phyloP scores from a whole-genome alignment of 192 early-diverging fungal species.

The Coemansia sp. region DNA sequence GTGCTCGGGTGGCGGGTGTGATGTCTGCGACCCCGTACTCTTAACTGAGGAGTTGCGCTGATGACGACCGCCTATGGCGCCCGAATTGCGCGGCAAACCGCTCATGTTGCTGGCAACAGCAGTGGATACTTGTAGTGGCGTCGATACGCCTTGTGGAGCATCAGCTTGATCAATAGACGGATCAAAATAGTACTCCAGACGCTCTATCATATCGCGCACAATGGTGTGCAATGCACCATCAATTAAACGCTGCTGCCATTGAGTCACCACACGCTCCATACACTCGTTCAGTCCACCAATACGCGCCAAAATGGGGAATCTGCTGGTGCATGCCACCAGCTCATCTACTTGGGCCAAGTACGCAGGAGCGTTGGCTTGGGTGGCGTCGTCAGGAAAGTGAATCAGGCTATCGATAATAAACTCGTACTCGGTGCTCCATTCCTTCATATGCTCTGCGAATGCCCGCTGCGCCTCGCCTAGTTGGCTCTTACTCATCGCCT shows the following conservation, averaged over 20 bases:
- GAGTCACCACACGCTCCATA: conserved; percentile 19
- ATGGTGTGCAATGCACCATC: conserved; percentile 31
- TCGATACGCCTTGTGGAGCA: background rate
- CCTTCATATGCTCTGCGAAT: conserved; percentile 22
- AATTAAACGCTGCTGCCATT: conserved; percentile 41
- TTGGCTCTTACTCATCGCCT: conserved; percentile 33
- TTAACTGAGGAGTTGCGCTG: conserved; percentile 30
- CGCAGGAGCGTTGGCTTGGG: conserved; percentile 1
- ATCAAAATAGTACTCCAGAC: conserved; percentile 50
- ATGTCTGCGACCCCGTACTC: conserved; percentile 33
- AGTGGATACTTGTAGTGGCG: background rate
- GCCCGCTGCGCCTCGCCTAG: conserved; percentile 27
- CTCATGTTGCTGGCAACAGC: background rate
- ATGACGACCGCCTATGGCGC: conserved; percentile 26
- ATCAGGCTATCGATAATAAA: conserved; percentile 42
- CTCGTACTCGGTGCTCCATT: conserved; percentile 47
- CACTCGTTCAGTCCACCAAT: conserved; percentile 42
- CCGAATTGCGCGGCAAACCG: conserved; percentile 12
- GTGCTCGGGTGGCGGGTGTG: conserved; percentile 13
- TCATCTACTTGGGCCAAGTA: conserved; percentile 37
- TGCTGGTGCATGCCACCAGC: conserved; percentile 13
- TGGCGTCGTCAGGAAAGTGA: conserved; percentile 34
- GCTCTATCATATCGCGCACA: conserved; percentile 45
- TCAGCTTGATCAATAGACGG: conserved; percentile 21
- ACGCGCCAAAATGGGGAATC: conserved; percentile 35